Conservation (phyloP, 805 yeast species). For the Saturnispora hagleri region DNA sequence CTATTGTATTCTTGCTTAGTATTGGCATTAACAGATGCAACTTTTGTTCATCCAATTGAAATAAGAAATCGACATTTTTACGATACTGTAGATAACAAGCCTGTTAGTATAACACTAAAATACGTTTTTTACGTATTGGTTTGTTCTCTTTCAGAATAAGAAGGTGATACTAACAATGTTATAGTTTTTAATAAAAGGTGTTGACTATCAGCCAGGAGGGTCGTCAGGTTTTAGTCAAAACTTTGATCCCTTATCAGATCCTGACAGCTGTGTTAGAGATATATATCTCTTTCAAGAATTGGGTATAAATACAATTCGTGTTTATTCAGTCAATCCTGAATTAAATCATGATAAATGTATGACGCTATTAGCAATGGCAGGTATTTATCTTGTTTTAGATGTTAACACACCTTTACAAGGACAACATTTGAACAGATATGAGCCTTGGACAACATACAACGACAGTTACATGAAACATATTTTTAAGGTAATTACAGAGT, state of each 20-base stretch:
- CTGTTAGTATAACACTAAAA: constrained; percentile 35
- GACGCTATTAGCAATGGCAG: constrained; percentile 56
- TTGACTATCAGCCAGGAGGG: constrained; percentile 76
- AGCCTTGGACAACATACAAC: constrained; percentile 65
- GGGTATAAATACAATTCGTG: constrained; percentile 69
- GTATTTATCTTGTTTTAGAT: constrained; percentile 65
- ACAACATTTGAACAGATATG: constrained; percentile 53
- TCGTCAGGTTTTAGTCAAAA: constrained; percentile 65
- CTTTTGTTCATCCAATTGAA: constrained; percentile 47
- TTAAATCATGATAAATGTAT: constrained; percentile 62
- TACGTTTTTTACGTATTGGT: background rate
- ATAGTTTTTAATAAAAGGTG: constrained; percentile 83
- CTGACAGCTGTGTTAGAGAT: constrained; percentile 54
- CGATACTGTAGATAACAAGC: constrained; percentile 64
- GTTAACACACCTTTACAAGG: constrained; percentile 63
- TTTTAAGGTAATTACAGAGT: constrained; percentile 68
- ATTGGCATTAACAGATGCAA: background rate
- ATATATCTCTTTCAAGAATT: constrained; percentile 53
- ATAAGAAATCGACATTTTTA: constrained; percentile 64
- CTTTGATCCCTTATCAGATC: constrained; percentile 59
- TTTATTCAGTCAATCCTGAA: constrained; percentile 69
- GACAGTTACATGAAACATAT: constrained; percentile 49
- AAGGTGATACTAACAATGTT: background rate
- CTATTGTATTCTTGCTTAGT: background rate
- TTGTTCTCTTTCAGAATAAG: constrained; percentile 10